Conservation (phyloP, 1,284 basidiomycete species). For the Inonotus obliquus region DNA sequence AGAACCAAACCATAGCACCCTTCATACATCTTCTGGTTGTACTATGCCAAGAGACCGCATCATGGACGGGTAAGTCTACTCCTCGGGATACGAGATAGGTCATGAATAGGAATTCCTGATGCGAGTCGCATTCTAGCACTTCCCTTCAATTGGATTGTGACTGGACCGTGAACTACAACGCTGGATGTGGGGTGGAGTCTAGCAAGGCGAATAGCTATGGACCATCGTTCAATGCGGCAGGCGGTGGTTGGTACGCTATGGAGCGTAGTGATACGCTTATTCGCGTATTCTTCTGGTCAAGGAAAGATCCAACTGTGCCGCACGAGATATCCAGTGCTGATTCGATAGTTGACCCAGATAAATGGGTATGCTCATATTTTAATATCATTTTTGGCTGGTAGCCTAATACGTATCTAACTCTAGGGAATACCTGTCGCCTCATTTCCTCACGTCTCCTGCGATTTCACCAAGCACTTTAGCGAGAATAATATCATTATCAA, state of each 20-base stretch:
- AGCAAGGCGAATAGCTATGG: constrained; percentile 45
- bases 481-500: constrained; percentile 61
- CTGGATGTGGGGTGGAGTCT: constrained; percentile 57
- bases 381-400: constrained; percentile 31
- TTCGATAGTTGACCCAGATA: constrained; percentile 33
- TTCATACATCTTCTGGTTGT: constrained; percentile 38
- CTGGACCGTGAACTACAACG: constrained; percentile 48
- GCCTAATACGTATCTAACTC: constrained; percentile 39
- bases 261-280: constrained; percentile 41
- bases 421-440: constrained; percentile 50
- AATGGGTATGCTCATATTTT: constrained; percentile 35
- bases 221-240: constrained; percentile 51
- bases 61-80: constrained; percentile 22
- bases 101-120: neutral
- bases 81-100: neutral
- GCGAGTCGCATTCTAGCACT: constrained; percentile 16
- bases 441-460: constrained; percentile 51
- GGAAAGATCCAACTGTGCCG: constrained; percentile 35
- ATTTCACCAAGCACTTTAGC: constrained; percentile 47
- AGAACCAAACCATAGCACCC: constrained; percentile 33
- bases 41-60: constrained; percentile 18
- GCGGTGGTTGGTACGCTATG: constrained; percentile 56
- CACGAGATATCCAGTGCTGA: constrained; percentile 35
- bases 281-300: constrained; percentile 49
- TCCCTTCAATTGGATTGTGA: constrained; percentile 38